These are phyloP conservation scores for Dunaliella primolecta DNA, from an alignment of 139 green algal species.

Conservation along the genomic window DNA sequence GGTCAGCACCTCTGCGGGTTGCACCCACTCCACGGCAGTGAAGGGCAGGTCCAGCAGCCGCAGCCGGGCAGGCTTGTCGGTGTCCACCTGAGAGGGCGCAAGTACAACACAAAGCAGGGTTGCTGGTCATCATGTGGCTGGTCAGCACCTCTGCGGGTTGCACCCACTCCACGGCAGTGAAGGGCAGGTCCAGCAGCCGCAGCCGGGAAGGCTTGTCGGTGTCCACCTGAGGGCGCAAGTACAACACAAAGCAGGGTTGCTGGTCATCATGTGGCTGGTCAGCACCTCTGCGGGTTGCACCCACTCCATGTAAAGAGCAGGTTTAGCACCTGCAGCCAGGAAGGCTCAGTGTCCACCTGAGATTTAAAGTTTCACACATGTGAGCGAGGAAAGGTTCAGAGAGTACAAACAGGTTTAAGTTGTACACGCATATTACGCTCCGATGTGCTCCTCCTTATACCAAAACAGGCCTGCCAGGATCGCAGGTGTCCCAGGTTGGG, in stretches of 20 bases:
- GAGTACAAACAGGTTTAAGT: too few relatives aligned
- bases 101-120: too few relatives aligned
- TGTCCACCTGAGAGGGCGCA: constrained; percentile 14
- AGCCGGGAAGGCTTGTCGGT: constrained; percentile 40
- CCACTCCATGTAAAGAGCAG: constrained; percentile 83
- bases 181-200: constrained; percentile 73
- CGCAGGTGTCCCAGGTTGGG: too few relatives aligned
- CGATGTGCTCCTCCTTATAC: too few relatives aligned
- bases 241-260: background rate
- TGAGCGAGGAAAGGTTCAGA: too few relatives aligned
- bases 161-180: constrained; percentile 78
- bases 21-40: constrained; percentile 71
- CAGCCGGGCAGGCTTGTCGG: constrained; percentile 41
- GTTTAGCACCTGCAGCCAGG: constrained; percentile 67
- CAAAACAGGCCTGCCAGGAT: too few relatives aligned
- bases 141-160: constrained; percentile 14
- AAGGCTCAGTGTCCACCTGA: constrained; percentile 17
- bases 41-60: constrained; percentile 77
- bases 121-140: background rate
- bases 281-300: constrained; percentile 26
- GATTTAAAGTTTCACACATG: background rate
- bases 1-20: constrained; percentile 8
- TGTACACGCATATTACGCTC: too few relatives aligned
- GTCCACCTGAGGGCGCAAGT: background rate
- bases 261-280: background rate